Evolutionary conservation across 2,329 filamentous ascomycete species (phyloP), one percentile per base, ranked within the genome.

Genomic region (Cercospora sesami): DNA sequence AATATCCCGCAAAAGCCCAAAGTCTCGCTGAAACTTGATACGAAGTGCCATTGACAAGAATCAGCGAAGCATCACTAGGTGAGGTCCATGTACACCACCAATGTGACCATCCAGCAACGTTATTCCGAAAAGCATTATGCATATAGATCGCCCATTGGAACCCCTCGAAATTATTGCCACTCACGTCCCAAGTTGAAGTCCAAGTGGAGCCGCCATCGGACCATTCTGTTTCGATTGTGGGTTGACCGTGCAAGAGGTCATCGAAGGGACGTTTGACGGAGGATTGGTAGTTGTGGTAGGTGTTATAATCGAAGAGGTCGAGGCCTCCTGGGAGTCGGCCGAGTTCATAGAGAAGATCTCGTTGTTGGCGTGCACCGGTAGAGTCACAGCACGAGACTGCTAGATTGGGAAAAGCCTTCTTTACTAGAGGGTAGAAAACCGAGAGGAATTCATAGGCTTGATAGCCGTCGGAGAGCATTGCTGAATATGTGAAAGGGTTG

Each of bases 401-500:
- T 0, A 57, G 5, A n/a, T n/a, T 28, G 0, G 53, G 26, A 1
- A 57, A 57, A n/a, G 53, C 26, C 7, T 57, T 57, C 1, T 57
- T 30, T 1, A 57, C 53, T 1, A 57, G 23, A 31, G 53, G 28
- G 14, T 57, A 57, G 26, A 57, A 28, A 14, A 57, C 23, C 3
- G 26, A 30, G 5, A 57, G 28, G 26, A 57, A 57, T 14, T 57
- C 53, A 5, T 30, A 57, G 23, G 53, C 53, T 57, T 30, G 53
- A 5, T 57, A 57, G 23, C 53, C 53, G 9, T 57, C 53, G 6
- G 53, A 57, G 3, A 57, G 53, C 53, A 57, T 57, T 14, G 53
- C 53, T 3, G 53, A 57, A 26, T 57, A 57, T 26, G 53, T 57
- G 53, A 57, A 57, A n/a, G 53, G 53, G 53, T 57, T 57, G 53